Conservation (phyloP, 2,329 filamentous ascomycete species). For the Fusarium sp. region DNA sequence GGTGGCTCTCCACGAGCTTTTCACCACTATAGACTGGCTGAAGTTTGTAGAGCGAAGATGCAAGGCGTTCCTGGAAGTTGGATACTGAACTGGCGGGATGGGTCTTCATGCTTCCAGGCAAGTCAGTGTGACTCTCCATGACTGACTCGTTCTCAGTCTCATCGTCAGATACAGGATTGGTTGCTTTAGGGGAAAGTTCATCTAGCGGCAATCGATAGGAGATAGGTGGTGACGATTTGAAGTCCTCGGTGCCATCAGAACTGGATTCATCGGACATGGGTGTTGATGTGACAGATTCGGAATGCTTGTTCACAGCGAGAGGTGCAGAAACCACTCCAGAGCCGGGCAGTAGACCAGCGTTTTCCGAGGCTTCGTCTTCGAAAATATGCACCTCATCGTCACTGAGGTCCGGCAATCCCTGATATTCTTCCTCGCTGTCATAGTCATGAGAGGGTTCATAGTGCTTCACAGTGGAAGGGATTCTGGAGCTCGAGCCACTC, state of each 20-base stretch:
- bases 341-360: too few relatives aligned
- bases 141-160: neutral
- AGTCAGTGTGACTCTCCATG: neutral
- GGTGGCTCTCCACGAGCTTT: slow-evolving; percentile 6
- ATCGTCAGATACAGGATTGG: neutral
- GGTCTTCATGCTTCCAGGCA: neutral
- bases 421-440: slow-evolving; percentile 3
- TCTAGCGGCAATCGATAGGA: slow-evolving; percentile 4
- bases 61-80: neutral
- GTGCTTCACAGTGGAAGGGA: neutral
- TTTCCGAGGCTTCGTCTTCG: neutral
- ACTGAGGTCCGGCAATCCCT: slow-evolving; percentile 2
- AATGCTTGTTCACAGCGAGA: neutral
- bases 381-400: neutral
- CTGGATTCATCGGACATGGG: slow-evolving; percentile 6
- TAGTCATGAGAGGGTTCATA: neutral
- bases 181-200: neutral
- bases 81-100: neutral
- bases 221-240: slow-evolving; percentile 25
- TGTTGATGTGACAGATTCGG: neutral
- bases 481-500: neutral
- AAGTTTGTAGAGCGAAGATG: slow-evolving; percentile 23
- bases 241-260: neutral
- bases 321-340: neutral
- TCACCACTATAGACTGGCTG: slow-evolving; percentile 41